These are phyloP conservation scores for Pueraria montana DNA, from an alignment of 306 rosid species.

Conservation along the genomic window DNA sequence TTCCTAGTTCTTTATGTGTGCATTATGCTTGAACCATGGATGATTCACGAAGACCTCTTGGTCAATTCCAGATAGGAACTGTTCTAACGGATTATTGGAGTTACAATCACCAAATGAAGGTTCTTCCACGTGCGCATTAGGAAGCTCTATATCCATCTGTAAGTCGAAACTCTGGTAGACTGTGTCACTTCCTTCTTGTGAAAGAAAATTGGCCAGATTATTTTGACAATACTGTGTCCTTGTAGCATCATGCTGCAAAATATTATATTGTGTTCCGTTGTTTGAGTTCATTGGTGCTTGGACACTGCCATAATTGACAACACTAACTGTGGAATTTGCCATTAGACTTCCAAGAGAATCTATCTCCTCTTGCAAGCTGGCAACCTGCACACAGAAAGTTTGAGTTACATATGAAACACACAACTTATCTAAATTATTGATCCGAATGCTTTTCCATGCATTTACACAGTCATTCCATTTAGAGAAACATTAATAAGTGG, in stretches of 20 bases:
- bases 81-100: slow-evolving; percentile 60
- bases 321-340: slow-evolving; percentile 46
- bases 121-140: slow-evolving; percentile 57
- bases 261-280: slow-evolving; percentile 46
- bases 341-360: slow-evolving; percentile 71
- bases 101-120: slow-evolving; percentile 53
- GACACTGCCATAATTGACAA: slow-evolving; percentile 52
- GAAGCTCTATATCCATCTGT: slow-evolving; percentile 57
- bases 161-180: slow-evolving; percentile 48
- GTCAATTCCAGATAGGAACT: slow-evolving; percentile 65
- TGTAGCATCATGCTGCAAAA: slow-evolving; percentile 54
- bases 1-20: slow-evolving; percentile 40
- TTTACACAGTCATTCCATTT: not conserved
- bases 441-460: not conserved
- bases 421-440: not conserved
- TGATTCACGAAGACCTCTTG: slow-evolving; percentile 59
- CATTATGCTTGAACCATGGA: slow-evolving; percentile 64
- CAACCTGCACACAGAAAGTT: slow-evolving; percentile 61
- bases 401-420: not conserved
- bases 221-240: slow-evolving; percentile 57
- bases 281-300: slow-evolving; percentile 44
- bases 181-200: slow-evolving; percentile 45
- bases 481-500: too few species aligned
- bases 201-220: slow-evolving; percentile 51
- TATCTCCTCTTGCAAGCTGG: slow-evolving; percentile 88